Evolutionary conservation across 2,329 filamentous ascomycete genomes (phyloP).

Genomic region (Claviceps quebecensis): DNA sequence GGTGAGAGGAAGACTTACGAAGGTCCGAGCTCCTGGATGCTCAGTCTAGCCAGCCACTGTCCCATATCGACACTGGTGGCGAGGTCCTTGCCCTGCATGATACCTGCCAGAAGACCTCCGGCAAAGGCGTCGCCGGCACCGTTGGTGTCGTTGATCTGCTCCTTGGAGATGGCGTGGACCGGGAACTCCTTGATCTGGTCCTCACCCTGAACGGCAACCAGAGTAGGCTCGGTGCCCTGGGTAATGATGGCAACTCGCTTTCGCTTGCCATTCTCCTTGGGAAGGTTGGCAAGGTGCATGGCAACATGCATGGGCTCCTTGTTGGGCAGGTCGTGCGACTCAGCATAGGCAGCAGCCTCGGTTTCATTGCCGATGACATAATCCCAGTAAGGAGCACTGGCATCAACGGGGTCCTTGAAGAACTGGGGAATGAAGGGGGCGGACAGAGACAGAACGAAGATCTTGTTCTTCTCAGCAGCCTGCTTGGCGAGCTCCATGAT

Average conservation of each 20-base stretch:
- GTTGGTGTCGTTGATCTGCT: conserved; percentile 87
- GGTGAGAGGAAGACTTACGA: conserved; percentile 52
- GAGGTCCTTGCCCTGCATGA: conserved; percentile 72
- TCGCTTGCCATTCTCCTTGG: conserved; percentile 80
- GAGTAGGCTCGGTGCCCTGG: conserved; percentile 81
- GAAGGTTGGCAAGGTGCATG: conserved; percentile 69
- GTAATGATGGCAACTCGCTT: conserved; percentile 84
- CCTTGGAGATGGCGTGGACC: conserved; percentile 63
- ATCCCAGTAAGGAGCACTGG: conserved; percentile 81
- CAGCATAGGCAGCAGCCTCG: conserved; percentile 78
- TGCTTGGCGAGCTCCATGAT: conserved; percentile 84
- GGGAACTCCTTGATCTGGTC: conserved; percentile 61
- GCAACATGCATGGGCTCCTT: conserved; percentile 76
- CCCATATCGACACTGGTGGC: conserved; percentile 76
- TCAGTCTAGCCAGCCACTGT: conserved; percentile 88
- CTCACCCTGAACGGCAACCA: conserved; percentile 65
- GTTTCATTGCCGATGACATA: conserved; percentile 96
- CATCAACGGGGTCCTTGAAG: conserved; percentile 92
- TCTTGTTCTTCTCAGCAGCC: conserved; percentile 79
- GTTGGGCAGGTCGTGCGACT: conserved; percentile 60
- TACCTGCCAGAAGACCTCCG: conserved; percentile 79
- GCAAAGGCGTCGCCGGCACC: conserved; percentile 96
- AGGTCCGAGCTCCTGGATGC: conserved; percentile 89
- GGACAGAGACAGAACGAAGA: conserved; percentile 79
- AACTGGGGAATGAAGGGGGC: conserved; percentile 94